Percentiles rank a stretch among this genome's conserved stretches.
phyloP scores from a whole-genome alignment of 345 rosid species.

The Atalantia buxifolia region DNA sequence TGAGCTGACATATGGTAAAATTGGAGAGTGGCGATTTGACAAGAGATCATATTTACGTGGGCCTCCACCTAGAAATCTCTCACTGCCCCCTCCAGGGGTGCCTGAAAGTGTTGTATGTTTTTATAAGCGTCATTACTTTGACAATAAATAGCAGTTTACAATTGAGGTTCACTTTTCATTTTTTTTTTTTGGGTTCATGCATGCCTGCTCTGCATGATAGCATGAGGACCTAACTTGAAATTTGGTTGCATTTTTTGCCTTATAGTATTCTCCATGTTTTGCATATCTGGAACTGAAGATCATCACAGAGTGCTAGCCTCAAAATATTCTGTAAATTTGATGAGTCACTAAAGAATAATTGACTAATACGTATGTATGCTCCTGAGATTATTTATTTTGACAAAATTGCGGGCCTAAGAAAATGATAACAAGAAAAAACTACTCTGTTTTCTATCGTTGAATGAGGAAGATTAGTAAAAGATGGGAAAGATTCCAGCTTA shows the following conservation, averaged over 20 bases:
- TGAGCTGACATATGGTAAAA: conserved; percentile 76
- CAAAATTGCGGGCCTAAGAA: not conserved
- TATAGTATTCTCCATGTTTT: not conserved
- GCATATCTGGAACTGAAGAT: not conserved
- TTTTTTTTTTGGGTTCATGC: not conserved
- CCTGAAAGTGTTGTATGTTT: conserved; percentile 95
- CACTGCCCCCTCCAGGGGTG: conserved; percentile 87
- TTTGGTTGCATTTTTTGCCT: not conserved
- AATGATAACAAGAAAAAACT: not conserved
- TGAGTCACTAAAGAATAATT: not conserved
- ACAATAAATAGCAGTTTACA: not conserved
- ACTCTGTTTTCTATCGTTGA: not conserved
- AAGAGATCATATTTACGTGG: conserved; percentile 82
- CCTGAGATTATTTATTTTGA: not conserved
- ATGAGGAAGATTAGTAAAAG: not conserved
- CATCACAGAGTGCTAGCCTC: not conserved
- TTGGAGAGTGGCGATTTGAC: conserved; percentile 95
- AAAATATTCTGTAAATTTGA: not conserved
- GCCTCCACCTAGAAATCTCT: conserved; percentile 72
- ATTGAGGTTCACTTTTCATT: not conserved
- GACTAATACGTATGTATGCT: not conserved
- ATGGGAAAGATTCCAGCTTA: not conserved
- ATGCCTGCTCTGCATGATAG: no score
- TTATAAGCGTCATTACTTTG: not conserved
- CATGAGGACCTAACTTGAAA: not conserved